phyloP scores from a whole-genome alignment of 1,139 yeast genomes.

The Taphrina flavorubra region DNA sequence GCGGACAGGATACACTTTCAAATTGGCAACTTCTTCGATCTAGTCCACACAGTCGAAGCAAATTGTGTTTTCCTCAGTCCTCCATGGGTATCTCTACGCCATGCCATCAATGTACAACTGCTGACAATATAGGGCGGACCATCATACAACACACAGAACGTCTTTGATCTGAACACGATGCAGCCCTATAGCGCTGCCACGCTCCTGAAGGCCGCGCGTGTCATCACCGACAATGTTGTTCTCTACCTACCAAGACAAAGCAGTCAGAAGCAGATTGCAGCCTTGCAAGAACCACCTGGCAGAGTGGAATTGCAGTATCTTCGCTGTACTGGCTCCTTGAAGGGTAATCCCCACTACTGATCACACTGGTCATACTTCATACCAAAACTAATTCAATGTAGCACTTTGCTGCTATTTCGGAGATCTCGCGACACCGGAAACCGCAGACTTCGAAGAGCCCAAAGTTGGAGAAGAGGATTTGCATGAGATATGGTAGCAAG shows the following conservation, averaged over 20 bases:
- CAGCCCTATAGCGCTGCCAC: slow-evolving; percentile 40
- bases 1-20: slow-evolving; percentile 57
- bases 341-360: slow-evolving; percentile 17
- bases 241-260: slow-evolving; percentile 41
- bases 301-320: slow-evolving; percentile 39
- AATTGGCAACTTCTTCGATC: slow-evolving; percentile 29
- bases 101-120: not conserved
- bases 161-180: slow-evolving; percentile 40
- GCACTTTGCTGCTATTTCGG: slow-evolving; percentile 40
- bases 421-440: slow-evolving; percentile 19
- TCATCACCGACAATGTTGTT: slow-evolving; percentile 24
- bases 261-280: slow-evolving; percentile 36
- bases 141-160: slow-evolving; percentile 30
- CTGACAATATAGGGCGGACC: slow-evolving; percentile 40
- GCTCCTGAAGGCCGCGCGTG: slow-evolving; percentile 21
- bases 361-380: not conserved
- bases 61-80: slow-evolving; percentile 37
- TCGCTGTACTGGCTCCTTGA: slow-evolving; percentile 30
- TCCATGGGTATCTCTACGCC: slow-evolving; percentile 38
- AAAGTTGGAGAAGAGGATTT: too few relatives aligned
- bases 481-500: too few relatives aligned
- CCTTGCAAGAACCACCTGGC: slow-evolving; percentile 26
- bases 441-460: not conserved
- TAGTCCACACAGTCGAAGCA: slow-evolving; percentile 19
- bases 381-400: not conserved